Base-by-base conservation (phyloP, 164 flowering plant species). In the Vitis cinerea region DNA sequence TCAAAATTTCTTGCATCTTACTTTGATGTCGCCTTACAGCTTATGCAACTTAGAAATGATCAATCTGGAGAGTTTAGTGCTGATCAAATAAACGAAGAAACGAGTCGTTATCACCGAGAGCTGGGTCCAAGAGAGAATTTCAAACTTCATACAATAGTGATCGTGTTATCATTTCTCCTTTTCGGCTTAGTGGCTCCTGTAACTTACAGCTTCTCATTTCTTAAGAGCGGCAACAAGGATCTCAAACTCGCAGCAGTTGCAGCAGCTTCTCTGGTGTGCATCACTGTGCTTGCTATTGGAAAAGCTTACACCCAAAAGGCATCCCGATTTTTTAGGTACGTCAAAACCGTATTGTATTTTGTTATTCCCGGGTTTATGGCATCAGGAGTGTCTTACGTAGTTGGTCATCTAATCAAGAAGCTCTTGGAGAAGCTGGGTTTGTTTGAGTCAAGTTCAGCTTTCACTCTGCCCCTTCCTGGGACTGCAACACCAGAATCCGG, bases 261-360 rank as follows among this genome's bases (percentile, higher is more conserved):
- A 14, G 83, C 67, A 1, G 78, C 83, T 44, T 81, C 90, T 60
- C 79, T 85, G 50, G 3, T 72, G 9, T 85, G 87, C 82, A 80
- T 86, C 30, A 11, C 75, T 4, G 1, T 81, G 8, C 87, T 86
- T 17, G 81, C 88, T 2, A n/a, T 78, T 0, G 88, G 79, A 12
- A 87, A 85, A 69, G 87, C 78, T 65, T 76, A 84, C 56, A 73
- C 74, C 17, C 72, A 68, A 72, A 78, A 50, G 16, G 73, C 83
- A 29, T 75, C 75, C 29, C 75, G 47, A 37, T 72, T 0, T 4
- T 51, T 59, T n/a, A 5, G 64, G 1, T 88, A 88, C 56, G 0
- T 83, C 27, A 76, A 78, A 61, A 80, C 88, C 3, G 59, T 86
- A 1, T 2, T 68, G 3, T 69, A 65, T 61, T 85, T 78, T 55